phyloP scores from a whole-genome alignment of 768 basidiomycete genomes.

The Mrakia hoshinonis region DNA sequence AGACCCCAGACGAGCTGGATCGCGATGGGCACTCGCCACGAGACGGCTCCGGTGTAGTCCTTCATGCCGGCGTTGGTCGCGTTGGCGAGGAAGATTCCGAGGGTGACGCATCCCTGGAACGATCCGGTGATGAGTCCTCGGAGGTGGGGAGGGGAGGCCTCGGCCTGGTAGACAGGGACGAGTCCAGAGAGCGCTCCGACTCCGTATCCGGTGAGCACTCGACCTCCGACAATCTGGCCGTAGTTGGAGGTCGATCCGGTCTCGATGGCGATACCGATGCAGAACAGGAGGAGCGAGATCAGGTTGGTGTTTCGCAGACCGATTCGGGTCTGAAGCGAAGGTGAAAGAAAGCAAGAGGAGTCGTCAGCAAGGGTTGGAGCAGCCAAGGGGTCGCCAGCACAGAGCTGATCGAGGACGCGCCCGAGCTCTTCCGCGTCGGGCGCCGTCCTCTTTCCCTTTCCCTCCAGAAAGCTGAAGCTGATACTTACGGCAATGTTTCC shows the following conservation, averaged over 20 bases:
- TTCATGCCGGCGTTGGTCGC: conserved; percentile 24
- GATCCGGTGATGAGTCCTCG: conserved; percentile 29
- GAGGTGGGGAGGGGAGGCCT: conserved; percentile 28
- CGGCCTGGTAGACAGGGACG: conserved; percentile 29
- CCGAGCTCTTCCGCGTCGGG: too few relatives aligned
- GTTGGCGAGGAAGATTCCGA: conserved; percentile 31
- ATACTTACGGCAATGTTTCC: conserved; percentile 14
- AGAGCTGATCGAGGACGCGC: too few relatives aligned
- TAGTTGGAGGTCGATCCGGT: conserved; percentile 4
- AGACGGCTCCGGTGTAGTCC: conserved; percentile 8
- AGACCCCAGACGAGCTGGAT: conserved; percentile 27
- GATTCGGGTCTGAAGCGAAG: conserved; percentile 7
- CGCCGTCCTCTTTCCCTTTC: too few relatives aligned
- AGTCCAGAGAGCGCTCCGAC: conserved; percentile 29
- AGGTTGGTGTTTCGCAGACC: conserved; percentile 29
- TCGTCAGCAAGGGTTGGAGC: background rate
- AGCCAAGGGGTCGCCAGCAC: too few relatives aligned
- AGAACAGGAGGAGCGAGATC: conserved; percentile 17
- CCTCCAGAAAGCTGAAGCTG: background rate
- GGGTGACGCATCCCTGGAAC: conserved; percentile 31
- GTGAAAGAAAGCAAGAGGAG: background rate
- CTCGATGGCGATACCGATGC: conserved; percentile 28
- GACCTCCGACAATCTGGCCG: conserved; percentile 29
- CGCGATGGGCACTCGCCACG: conserved; percentile 26
- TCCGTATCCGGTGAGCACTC: conserved; percentile 30